Evolutionary conservation across 306 rosid species (phyloP).

Genomic region (Luffa aegyptiaca): DNA sequence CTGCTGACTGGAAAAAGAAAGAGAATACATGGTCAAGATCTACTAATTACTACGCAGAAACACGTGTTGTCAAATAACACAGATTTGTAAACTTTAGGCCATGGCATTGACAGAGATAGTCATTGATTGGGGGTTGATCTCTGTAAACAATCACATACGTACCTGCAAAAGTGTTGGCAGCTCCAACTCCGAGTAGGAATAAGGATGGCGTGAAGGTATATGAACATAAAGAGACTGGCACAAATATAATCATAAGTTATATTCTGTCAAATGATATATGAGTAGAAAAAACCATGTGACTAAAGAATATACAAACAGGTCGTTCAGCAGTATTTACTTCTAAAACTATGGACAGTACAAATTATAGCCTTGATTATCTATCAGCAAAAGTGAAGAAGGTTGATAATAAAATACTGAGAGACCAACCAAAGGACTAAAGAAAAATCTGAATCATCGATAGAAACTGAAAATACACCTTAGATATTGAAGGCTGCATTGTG

Average conservation of each 20-base stretch:
- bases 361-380: not conserved
- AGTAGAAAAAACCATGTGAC: not conserved
- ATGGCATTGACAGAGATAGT: not conserved
- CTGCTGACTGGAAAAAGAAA: slow-evolving; percentile 63
- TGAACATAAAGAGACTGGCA: slow-evolving; percentile 79
- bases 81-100: not conserved
- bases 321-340: not conserved
- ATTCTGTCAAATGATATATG: not conserved
- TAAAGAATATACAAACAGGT: not conserved
- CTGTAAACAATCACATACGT: not conserved
- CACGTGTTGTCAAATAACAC: not conserved
- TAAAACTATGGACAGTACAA: not conserved
- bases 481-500: slow-evolving; percentile 85
- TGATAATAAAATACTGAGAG: not conserved
- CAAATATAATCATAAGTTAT: not conserved
- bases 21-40: slow-evolving; percentile 12
- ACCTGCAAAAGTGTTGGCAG: slow-evolving; percentile 94
- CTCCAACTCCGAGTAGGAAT: slow-evolving; percentile 82
- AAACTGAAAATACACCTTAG: slow-evolving; percentile 44
- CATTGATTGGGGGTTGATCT: not conserved
- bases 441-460: not conserved
- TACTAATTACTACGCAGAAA: slow-evolving; percentile 6
- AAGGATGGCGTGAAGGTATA: slow-evolving; percentile 81
- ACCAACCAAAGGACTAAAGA: not conserved
- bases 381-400: not conserved